A percentile compares a stretch with the other conserved stretches of the same genome.
Evolutionary conservation across 805 yeast species (phyloP).

Genomic region (Cyberlindnera americana): DNA sequence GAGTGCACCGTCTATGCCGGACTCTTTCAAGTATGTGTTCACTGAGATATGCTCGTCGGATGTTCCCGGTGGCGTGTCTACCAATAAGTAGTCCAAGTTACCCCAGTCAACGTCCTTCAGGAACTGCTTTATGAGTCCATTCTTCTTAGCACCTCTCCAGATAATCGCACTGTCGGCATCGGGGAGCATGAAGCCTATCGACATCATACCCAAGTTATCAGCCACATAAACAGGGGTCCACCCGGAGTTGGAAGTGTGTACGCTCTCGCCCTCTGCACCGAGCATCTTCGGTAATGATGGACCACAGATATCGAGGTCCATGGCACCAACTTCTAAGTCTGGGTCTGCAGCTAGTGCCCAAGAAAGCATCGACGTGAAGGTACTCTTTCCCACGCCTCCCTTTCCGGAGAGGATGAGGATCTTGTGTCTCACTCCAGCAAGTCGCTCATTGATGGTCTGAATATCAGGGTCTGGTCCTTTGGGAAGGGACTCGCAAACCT

Average conservation of each 20-base stretch:
- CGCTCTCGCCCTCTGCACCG: conserved; percentile 81
- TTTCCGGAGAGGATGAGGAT: conserved; percentile 78
- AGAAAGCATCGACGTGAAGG: conserved; percentile 91
- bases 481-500: conserved; percentile 81
- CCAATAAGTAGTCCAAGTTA: conserved; percentile 72
- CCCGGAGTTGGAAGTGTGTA: conserved; percentile 88
- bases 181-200: conserved; percentile 92
- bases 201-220: conserved; percentile 93
- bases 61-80: conserved; percentile 99
- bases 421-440: conserved; percentile 70
- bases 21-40: conserved; percentile 79
- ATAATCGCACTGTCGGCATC: conserved; percentile 90
- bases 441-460: conserved; percentile 64
- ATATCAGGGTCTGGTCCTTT: conserved; percentile 96
- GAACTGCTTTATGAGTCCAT: conserved; percentile 88
- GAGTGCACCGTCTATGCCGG: conserved; percentile 93
- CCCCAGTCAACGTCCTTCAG: conserved; percentile 97
- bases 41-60: conserved; percentile 95
- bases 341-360: conserved; percentile 86
- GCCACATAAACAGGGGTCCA: conserved; percentile 97
- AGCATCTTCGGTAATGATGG: conserved; percentile 95
- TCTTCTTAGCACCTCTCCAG: conserved; percentile 97
- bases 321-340: conserved; percentile 80
- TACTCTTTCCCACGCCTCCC: conserved; percentile 97
- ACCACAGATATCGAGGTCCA: conserved; percentile 97